phyloP scores from a whole-genome alignment of 352 stramenopile species.

The Globisporangium camurandrum region DNA sequence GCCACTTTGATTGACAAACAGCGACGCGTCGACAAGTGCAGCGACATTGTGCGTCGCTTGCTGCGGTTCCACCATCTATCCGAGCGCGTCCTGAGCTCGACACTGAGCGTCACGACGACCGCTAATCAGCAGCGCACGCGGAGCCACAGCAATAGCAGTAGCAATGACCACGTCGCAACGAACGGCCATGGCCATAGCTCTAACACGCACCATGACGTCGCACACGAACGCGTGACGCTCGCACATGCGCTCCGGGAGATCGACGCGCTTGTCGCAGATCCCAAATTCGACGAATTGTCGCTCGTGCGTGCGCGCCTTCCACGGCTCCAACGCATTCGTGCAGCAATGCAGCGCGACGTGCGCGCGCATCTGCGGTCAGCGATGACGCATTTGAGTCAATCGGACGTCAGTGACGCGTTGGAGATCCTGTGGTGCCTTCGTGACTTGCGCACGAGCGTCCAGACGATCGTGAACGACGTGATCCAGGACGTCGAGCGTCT shows the following conservation, averaged over 20 bases:
- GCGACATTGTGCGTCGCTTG: conserved; percentile 59
- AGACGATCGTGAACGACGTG: conserved; percentile 74
- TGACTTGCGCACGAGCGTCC: conserved; percentile 47
- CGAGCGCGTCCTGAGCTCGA: conserved; percentile 34
- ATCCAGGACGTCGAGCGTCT: conserved; percentile 76
- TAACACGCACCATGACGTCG: no score
- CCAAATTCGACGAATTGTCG: conserved; percentile 57
- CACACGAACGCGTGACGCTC: conserved; percentile 40
- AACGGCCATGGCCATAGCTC: no score
- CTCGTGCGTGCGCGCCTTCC: conserved; percentile 53
- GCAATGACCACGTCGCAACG: conserved; percentile 11
- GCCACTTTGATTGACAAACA: conserved; percentile 62
- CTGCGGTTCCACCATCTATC: conserved; percentile 75
- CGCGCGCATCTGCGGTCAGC: conserved; percentile 34
- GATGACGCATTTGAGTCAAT: conserved; percentile 55
- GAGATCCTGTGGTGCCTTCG: conserved; percentile 79
- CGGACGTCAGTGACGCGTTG: conserved; percentile 62
- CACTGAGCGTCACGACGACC: conserved; percentile 23
- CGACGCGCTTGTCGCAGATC: conserved; percentile 41
- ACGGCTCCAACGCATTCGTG: conserved; percentile 32
- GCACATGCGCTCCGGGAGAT: conserved; percentile 71
- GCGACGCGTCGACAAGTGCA: conserved; percentile 70
- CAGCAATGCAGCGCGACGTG: conserved; percentile 47
- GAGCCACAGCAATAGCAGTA: neutral
- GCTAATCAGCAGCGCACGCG: neutral